Base-by-base conservation (phyloP, 1,284 basidiomycete species). In the Porodaedalea pini region DNA sequence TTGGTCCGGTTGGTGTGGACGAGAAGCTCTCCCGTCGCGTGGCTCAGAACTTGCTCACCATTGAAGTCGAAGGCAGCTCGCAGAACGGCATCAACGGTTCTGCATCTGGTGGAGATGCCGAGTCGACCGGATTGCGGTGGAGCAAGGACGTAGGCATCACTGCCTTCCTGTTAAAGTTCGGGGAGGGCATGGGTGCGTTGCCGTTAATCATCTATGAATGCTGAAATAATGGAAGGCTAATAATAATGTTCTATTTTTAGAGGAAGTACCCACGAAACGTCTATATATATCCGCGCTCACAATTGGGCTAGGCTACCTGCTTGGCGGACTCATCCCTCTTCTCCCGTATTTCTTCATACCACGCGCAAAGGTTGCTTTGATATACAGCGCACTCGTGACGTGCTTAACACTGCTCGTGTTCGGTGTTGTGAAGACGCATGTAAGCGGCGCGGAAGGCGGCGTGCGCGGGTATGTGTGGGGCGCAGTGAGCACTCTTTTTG, bases 161-260 rank as follows among this genome's bases (percentile, higher is more conserved):
- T 0, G 85, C 92, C 2, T 98, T 98, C 75, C 73, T 97, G 65
- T 80, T 97, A 65, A 95, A 93, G 72, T 97, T 97, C 66, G 93
- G 94, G 31, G 89, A 92, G 70, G 91, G 92, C 21, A 71, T 96
- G 61, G 88, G 88, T 88, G 65, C 60, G 85, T 75, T n/a, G 31
- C 25, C 23, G 7, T 39, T 36, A 23, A 36, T 47, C 21, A 19
- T 2, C 10, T 32, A 41, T n/a, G 17, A 19, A 32, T 17, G 5
- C 45, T 54, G 4, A 57, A 21, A 19, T 53, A 25, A 43, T 10
- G 11, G 31, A 56, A 25, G 17, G n/a, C 15, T 41, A 51, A 31
- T 34, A 10, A 0, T 36, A 5, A 36, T 19, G 36, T 19, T 37
- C 37, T 49, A 17, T 55, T 44, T 51, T 27, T 68, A 88, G 92